Percentiles rank a stretch among this genome's conserved stretches.
phyloP scores from a whole-genome alignment of 306 rosid species.

The Glycine soja region DNA sequence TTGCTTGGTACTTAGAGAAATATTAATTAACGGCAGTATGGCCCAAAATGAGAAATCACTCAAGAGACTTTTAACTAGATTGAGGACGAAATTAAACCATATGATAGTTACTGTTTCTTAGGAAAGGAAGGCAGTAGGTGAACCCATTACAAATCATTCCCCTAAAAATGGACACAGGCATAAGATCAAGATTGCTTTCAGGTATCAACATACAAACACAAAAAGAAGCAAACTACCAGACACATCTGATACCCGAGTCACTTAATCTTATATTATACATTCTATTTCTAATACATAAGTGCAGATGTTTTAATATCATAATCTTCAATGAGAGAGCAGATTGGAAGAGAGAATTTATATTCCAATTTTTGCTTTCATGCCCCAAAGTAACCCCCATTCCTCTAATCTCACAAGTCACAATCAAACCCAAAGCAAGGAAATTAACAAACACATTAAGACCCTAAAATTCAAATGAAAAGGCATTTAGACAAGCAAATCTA shows the following conservation, averaged over 20 bases:
- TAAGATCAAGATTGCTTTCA: background rate
- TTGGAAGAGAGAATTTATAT: background rate
- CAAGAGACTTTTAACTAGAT: background rate
- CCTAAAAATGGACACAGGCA: background rate
- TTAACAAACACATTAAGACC: background rate
- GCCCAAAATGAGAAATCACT: background rate
- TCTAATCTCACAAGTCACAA: slow-evolving; percentile 19
- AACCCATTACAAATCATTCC: background rate
- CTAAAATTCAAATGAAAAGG: background rate
- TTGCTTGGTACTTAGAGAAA: background rate
- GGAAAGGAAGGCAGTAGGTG: background rate
- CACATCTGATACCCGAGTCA: slow-evolving; percentile 5
- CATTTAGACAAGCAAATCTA: slow-evolving; percentile 6
- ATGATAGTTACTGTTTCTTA: background rate
- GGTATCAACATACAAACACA: background rate
- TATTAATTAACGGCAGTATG: background rate
- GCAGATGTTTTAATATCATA: slow-evolving; percentile 24
- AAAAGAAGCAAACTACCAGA: background rate
- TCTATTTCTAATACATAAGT: background rate
- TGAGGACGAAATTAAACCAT: background rate
- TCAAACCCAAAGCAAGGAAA: slow-evolving; percentile 10
- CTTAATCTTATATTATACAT: slow-evolving; percentile 30
- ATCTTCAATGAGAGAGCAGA: slow-evolving; percentile 28
- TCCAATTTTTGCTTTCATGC: background rate
- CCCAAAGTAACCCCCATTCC: background rate